Evolutionary conservation across 202 grass and related monocot genomes (phyloP).

Genomic region (Panicum virgatum): DNA sequence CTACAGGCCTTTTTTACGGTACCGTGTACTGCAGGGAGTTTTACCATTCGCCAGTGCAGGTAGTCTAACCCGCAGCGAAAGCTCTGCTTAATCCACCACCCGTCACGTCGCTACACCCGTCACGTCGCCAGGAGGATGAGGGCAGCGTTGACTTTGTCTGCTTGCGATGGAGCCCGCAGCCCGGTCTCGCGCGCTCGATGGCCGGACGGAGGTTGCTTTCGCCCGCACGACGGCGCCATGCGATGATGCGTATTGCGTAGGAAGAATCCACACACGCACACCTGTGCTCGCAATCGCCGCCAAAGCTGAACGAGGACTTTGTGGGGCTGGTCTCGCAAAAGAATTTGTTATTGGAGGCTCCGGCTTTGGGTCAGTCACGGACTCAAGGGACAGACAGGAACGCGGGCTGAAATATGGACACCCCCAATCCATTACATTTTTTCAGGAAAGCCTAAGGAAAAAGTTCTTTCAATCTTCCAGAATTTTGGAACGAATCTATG

Average conservation of each 20-base stretch:
- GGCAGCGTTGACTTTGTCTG: constrained; percentile 28
- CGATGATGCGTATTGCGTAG: too few species aligned
- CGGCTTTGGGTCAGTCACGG: neutral
- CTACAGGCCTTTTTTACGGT: too few species aligned
- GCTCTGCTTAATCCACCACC: neutral
- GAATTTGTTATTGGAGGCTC: neutral
- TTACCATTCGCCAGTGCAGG: too few species aligned
- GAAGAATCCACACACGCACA: neutral
- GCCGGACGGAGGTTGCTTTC: neutral
- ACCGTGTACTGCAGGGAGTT: too few species aligned
- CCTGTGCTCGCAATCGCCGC: neutral
- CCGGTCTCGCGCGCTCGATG: neutral
- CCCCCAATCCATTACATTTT: too few species aligned
- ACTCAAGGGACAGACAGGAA: too few species aligned
- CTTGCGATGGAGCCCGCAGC: neutral
- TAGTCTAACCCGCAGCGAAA: neutral
- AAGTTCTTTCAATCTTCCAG: too few species aligned
- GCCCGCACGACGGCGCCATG: neutral
- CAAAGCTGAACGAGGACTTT: constrained; percentile 25
- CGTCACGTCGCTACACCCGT: neutral
- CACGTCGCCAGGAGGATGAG: neutral
- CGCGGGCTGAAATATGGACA: too few species aligned
- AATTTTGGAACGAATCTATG: too few species aligned
- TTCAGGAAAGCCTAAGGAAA: too few species aligned
- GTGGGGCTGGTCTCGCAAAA: neutral